Percentiles rank a stretch among this genome's conserved stretches.
These are phyloP conservation scores for Microsporum ferrugineum DNA, from an alignment of 2,329 filamentous ascomycete genomes.

Conservation along the genomic window DNA sequence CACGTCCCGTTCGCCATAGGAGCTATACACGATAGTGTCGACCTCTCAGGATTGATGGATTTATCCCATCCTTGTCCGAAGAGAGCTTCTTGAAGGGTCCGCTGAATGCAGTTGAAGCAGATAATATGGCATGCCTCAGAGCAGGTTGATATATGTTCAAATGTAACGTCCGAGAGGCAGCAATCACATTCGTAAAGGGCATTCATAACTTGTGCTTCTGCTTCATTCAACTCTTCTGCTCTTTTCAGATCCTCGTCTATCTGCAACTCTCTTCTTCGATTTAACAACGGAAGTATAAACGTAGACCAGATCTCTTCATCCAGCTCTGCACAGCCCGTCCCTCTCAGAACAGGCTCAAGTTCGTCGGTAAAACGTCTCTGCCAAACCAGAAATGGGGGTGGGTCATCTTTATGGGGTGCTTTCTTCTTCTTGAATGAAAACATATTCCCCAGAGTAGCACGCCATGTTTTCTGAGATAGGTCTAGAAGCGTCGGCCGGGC, in stretches of 20 bases:
- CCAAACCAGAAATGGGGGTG: slow-evolving; percentile 31
- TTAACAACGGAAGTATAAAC: slow-evolving; percentile 29
- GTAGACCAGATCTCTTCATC: slow-evolving; percentile 32
- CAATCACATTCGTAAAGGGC: slow-evolving; percentile 40
- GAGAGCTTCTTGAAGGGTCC: slow-evolving; percentile 71
- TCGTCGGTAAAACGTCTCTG: slow-evolving; percentile 23
- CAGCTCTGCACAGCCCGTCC: slow-evolving; percentile 34
- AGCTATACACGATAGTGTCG: slow-evolving; percentile 74
- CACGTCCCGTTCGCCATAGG: slow-evolving; percentile 58
- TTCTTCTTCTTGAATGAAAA: slow-evolving; percentile 33
- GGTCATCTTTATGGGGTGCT: slow-evolving; percentile 26
- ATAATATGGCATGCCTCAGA: slow-evolving; percentile 35
- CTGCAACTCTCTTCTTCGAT: slow-evolving; percentile 26
- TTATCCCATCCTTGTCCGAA: slow-evolving; percentile 88
- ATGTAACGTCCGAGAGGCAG: slow-evolving; percentile 37
- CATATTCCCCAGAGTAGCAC: slow-evolving; percentile 33
- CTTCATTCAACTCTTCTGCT: slow-evolving; percentile 34
- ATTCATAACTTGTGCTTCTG: slow-evolving; percentile 31
- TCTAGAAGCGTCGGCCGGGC: slow-evolving; percentile 35
- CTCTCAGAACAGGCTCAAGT: slow-evolving; percentile 26
- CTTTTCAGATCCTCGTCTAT: slow-evolving; percentile 28
- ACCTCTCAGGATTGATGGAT: slow-evolving; percentile 59
- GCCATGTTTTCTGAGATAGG: slow-evolving; percentile 36
- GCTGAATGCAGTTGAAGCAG: slow-evolving; percentile 62
- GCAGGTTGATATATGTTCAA: slow-evolving; percentile 39